phyloP scores from a whole-genome alignment of 805 yeast species.

The Wickerhamomyces sydowiorum region DNA sequence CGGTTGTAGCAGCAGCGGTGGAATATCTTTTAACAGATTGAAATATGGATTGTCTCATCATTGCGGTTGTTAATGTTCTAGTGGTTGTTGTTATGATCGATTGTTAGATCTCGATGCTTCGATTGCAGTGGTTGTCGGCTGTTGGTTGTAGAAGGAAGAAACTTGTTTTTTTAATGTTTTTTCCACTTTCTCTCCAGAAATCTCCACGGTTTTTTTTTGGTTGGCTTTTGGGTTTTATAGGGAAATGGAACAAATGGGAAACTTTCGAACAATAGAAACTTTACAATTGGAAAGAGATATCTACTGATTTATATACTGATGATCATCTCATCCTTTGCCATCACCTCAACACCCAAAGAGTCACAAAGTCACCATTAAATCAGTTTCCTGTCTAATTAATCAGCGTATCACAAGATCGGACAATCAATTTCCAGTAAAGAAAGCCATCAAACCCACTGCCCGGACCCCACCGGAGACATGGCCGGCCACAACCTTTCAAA shows the following conservation, averaged over 20 bases:
- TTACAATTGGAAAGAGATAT: no score
- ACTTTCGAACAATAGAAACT: no score
- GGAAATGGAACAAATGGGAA: neutral
- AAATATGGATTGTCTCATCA: neutral
- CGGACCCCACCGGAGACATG: neutral
- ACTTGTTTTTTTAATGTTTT: no score
- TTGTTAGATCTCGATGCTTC: neutral
- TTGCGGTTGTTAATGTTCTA: no score
- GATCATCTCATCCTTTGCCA: no score
- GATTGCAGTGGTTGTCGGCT: no score
- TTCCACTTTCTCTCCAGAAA: no score
- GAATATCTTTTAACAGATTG: neutral
- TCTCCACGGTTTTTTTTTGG: neutral
- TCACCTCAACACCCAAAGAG: no score
- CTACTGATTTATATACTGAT: no score
- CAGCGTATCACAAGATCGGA: neutral
- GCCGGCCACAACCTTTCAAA: neutral
- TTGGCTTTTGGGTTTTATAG: neutral
- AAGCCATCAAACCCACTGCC: neutral
- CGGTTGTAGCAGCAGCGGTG: neutral
- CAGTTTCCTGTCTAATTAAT: neutral
- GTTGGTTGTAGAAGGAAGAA: no score
- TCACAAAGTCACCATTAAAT: no score
- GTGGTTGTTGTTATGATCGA: neutral
- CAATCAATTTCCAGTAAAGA: neutral